phyloP scores from a whole-genome alignment of 495 filamentous ascomycete species.

The Penicillium desertorum region DNA sequence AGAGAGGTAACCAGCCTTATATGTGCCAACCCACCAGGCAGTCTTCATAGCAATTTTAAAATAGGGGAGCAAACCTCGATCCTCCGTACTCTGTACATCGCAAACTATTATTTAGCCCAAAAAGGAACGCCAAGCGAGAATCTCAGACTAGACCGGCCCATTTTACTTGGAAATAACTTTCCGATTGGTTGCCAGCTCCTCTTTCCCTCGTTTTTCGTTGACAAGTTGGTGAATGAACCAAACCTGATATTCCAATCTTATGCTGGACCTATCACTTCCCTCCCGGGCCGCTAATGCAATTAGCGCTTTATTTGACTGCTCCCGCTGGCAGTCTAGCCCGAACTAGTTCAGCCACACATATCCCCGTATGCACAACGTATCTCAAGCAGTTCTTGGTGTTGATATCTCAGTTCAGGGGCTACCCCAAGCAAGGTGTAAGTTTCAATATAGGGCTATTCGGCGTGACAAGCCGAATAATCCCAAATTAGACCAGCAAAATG shows the following conservation, averaged over 20 bases:
- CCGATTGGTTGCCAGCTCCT: neutral
- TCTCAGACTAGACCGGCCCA: slow-evolving; percentile 6
- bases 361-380: neutral
- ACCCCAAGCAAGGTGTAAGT: neutral
- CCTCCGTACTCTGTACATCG: neutral
- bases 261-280: neutral
- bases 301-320: slow-evolving; percentile 2
- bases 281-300: neutral
- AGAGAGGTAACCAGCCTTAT: neutral
- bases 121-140: neutral
- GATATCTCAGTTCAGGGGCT: slow-evolving; percentile 3
- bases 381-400: neutral
- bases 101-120: neutral
- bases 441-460: slow-evolving; percentile 3
- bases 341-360: neutral
- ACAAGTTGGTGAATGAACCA: slow-evolving; percentile 2
- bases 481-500: neutral
- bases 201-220: neutral
- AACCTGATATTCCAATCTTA: neutral
- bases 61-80: slow-evolving; percentile 6
- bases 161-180: neutral
- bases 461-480: neutral
- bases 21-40: neutral
- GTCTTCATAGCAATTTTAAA: neutral
- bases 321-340: neutral